Percentiles rank a stretch among this genome's conserved stretches.
Conservation (phyloP, 768 basidiomycete genomes). For the Paxillus ammoniavirescens region DNA sequence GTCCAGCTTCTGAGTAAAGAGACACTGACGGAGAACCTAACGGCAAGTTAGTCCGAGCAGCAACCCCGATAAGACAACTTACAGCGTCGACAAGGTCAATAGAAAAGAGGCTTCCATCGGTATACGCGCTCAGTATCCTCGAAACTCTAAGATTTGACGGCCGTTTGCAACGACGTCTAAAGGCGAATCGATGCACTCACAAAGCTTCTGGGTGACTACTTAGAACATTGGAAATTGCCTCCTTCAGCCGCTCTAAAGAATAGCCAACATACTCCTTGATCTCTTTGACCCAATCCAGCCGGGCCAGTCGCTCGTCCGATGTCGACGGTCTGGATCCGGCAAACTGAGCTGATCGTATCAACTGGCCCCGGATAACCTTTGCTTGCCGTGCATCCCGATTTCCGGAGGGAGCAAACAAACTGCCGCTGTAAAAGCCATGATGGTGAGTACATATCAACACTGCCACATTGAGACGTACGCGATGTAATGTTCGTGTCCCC, state of each 20-base stretch:
- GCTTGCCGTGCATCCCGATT: constrained; percentile 27
- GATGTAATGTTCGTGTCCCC: constrained; percentile 24
- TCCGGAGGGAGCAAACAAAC: constrained; percentile 30
- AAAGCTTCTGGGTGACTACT: constrained; percentile 15
- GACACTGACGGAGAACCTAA: constrained; percentile 56
- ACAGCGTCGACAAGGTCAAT: constrained; percentile 60
- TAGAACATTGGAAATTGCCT: constrained; percentile 19
- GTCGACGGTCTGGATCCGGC: constrained; percentile 1
- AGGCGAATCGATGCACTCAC: constrained; percentile 17
- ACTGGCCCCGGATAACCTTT: constrained; percentile 26
- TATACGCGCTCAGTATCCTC: constrained; percentile 52
- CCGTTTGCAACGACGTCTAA: neutral
- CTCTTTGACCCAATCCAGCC: constrained; percentile 23
- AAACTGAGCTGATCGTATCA: constrained; percentile 22
- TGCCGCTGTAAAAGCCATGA: constrained; percentile 28
- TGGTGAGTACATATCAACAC: neutral
- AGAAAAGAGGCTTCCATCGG: constrained; percentile 51
- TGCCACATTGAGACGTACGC: constrained; percentile 32
- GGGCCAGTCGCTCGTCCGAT: constrained; percentile 19
- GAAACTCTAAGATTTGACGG: constrained; percentile 29
- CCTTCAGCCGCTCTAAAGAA: constrained; percentile 20
- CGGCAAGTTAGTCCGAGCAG: neutral
- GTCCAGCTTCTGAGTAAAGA: constrained; percentile 53
- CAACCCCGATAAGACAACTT: constrained; percentile 7
- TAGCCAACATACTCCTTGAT: constrained; percentile 27